Evolutionary conservation across 1,284 basidiomycete species (phyloP).

Genomic region (Apiotrichum akiyoshidainum): DNA sequence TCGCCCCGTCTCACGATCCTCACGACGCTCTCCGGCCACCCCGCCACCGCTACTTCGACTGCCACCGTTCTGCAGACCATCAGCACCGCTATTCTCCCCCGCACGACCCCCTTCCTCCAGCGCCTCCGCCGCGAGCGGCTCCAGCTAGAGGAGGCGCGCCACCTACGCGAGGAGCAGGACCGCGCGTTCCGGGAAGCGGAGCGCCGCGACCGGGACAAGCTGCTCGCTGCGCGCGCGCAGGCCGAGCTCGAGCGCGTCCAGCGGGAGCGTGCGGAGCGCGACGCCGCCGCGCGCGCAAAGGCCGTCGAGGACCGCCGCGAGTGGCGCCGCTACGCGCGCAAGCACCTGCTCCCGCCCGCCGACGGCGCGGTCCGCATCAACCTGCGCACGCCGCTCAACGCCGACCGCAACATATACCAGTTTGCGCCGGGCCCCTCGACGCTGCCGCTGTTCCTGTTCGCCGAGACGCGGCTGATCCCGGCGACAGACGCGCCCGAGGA

Average conservation of each 20-base stretch:
- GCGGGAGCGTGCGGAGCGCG: conserved; percentile 44
- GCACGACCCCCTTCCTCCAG: conserved; percentile 68
- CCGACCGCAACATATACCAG: conserved; percentile 35
- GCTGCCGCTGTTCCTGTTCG: conserved; percentile 40
- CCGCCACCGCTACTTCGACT: conserved; percentile 62
- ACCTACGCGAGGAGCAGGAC: conserved; percentile 76
- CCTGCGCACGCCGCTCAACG: conserved; percentile 37
- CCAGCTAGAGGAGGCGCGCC: conserved; percentile 62
- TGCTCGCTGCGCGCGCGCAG: conserved; percentile 26
- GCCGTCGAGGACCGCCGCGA: conserved; percentile 19
- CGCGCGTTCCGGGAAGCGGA: conserved; percentile 67
- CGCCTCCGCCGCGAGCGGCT: conserved; percentile 57
- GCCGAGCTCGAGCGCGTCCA: conserved; percentile 26
- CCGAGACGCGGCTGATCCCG: conserved; percentile 45
- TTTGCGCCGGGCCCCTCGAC: conserved; percentile 34
- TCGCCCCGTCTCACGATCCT: conserved; percentile 67
- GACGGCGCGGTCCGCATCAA: conserved; percentile 33
- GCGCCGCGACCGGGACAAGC: conserved; percentile 62
- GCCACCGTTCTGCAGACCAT: conserved; percentile 64
- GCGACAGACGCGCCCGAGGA: conserved; percentile 16
- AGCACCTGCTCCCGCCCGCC: conserved; percentile 35
- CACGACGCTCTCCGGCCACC: conserved; percentile 73
- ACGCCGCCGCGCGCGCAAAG: conserved; percentile 22
- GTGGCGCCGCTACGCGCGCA: conserved; percentile 46
- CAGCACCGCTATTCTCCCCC: conserved; percentile 67